Evolutionary conservation across 1,284 basidiomycete species (phyloP), one percentile per base, ranked within the genome.

Genomic region (Papiliotrema fonsecae): DNA sequence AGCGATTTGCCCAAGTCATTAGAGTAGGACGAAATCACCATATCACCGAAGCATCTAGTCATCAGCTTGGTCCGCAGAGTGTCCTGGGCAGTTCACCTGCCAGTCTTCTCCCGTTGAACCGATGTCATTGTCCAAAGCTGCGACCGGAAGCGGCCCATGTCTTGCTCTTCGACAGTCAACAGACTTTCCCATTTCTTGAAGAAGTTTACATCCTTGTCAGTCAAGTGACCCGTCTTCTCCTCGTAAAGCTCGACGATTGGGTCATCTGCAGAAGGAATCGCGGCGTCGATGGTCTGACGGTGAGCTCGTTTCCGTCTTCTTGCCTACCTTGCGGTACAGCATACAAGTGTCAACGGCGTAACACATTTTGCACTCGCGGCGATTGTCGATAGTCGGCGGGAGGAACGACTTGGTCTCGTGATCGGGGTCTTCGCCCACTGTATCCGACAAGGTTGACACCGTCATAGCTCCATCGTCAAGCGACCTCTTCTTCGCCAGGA

Each of bases 121-220:
- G 90, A 88, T 6, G 81, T 80, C 80, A 96, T 82, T 0, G 88
- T 94, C 94, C 94, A 99, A 7, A 98, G 78, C 64, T 98, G 93
- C 55, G 87, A 87, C 57, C 85, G 82, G 72, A 89, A 88, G 14
- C 86, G 80, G 11, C 84, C 74, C 10, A 87, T 77, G 58, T 96
- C 92, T 51, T 85, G 83, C 65, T 98, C 96, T 68, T 98, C 96
- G 18, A 93, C 74, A 1, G 87, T 79, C 47, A 98, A 79, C 10
- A 97, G 78, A 0, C 78, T 77, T 65, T 98, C 93, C 96, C 96
- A 98, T 55, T 83, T 80, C 59, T 81, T 82, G 77, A 96, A 98
- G 72, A 98, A 98, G 1, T 77, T 78, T 0, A 77, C 70, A 52
- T 96, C 89, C 0, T 67, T 32, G 0, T 78, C 67, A 0, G 83